phyloP scores from a whole-genome alignment of 352 stramenopile genomes.

The Phytophthora constricta region DNA sequence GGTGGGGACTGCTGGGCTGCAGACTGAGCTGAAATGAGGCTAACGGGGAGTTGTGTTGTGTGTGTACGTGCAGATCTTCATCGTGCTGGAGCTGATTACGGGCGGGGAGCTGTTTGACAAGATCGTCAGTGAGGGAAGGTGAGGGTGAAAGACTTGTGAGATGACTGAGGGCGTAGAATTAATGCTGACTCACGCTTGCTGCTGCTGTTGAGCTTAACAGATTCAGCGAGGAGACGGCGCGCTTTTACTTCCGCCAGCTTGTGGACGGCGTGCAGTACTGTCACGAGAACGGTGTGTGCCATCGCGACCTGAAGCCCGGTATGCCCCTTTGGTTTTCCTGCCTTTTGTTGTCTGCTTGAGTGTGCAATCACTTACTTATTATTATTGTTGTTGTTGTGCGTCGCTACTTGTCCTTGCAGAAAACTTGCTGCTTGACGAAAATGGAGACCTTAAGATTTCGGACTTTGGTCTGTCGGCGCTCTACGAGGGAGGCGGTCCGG shows the following conservation, averaged over 20 bases:
- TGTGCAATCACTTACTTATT: neutral
- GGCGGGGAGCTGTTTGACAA: conserved; percentile 95
- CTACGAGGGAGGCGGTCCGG: conserved; percentile 83
- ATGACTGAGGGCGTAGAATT: conserved; percentile 6
- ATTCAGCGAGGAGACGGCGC: conserved; percentile 96
- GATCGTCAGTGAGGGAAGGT: conserved; percentile 94
- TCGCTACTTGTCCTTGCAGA: conserved; percentile 52
- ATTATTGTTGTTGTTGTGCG: too few species aligned
- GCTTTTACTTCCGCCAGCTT: conserved; percentile 99
- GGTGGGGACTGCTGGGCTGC: too few species aligned
- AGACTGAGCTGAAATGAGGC: conserved; percentile 89
- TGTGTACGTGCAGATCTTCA: conserved; percentile 96
- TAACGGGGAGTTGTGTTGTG: conserved; percentile 3
- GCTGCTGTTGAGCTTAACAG: conserved; percentile 34
- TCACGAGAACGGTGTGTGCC: conserved; percentile 97
- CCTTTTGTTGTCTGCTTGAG: neutral
- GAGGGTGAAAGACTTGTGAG: conserved; percentile 21
- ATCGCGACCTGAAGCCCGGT: conserved; percentile 97
- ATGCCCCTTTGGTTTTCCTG: conserved; percentile 4
- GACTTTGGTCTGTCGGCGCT: conserved; percentile 98
- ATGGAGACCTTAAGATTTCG: conserved; percentile 98
- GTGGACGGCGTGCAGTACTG: conserved; percentile 97
- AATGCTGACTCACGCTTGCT: conserved; percentile 25
- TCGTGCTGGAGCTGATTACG: conserved; percentile 92
- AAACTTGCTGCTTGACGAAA: conserved; percentile 96